Evolutionary conservation across 2,329 filamentous ascomycete genomes (phyloP).

Genomic region (Fusarium liriodendri): DNA sequence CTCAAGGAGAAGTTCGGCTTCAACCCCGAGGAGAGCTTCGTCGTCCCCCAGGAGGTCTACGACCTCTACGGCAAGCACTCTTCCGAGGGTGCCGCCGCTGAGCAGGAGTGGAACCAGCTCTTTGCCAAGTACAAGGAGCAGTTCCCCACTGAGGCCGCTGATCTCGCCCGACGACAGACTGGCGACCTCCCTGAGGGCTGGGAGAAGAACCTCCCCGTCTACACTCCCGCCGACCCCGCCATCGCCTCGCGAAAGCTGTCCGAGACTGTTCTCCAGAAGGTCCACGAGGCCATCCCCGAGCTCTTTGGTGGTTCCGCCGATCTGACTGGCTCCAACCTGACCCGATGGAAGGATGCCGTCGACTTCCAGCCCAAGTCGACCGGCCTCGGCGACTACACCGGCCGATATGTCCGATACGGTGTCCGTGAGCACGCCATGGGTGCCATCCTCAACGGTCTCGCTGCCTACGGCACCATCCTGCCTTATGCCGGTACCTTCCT

Average conservation of each 20-base stretch:
- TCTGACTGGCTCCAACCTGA: slow-evolving; percentile 98
- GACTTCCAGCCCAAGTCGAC: slow-evolving; percentile 95
- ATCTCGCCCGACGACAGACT: slow-evolving; percentile 83
- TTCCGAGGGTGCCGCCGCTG: slow-evolving; percentile 85
- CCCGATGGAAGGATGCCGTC: slow-evolving; percentile 94
- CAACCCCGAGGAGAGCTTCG: slow-evolving; percentile 92
- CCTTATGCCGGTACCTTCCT: slow-evolving; percentile 97
- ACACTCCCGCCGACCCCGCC: slow-evolving; percentile 86
- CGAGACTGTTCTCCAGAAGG: slow-evolving; percentile 90
- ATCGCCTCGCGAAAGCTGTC: slow-evolving; percentile 96
- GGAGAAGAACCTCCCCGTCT: slow-evolving; percentile 93
- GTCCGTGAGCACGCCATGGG: slow-evolving; percentile 94
- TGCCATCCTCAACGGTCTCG: slow-evolving; percentile 93
- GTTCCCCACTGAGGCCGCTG: slow-evolving; percentile 81
- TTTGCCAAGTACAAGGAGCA: slow-evolving; percentile 86
- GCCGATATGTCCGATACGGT: slow-evolving; percentile 93
- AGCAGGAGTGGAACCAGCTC: slow-evolving; percentile 95
- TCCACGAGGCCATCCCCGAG: slow-evolving; percentile 86
- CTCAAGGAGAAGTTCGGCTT: slow-evolving; percentile 97
- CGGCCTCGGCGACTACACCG: slow-evolving; percentile 88
- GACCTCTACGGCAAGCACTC: slow-evolving; percentile 89
- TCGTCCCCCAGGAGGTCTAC: slow-evolving; percentile 94
- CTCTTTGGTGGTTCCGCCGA: slow-evolving; percentile 96
- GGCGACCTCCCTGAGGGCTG: slow-evolving; percentile 93
- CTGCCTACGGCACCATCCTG: slow-evolving; percentile 94